These are phyloP conservation scores for Protea cynaroides DNA, from an alignment of 164 flowering plant genomes.

Conservation along the genomic window DNA sequence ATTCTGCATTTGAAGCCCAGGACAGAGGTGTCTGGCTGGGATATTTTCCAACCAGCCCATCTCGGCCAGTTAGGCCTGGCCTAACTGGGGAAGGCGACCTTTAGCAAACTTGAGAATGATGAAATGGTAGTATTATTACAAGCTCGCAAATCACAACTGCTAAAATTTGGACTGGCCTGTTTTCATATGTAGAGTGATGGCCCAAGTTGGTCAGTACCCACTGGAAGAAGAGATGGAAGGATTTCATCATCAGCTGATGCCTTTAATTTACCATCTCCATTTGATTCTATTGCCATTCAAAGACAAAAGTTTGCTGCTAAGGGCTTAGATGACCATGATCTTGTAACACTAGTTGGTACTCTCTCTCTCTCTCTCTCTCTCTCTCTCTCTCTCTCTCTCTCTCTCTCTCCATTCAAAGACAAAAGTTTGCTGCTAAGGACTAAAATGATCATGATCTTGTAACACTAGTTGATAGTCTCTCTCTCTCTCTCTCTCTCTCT, in stretches of 20 bases:
- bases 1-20: too few relatives aligned
- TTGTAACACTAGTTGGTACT: conserved; percentile 69
- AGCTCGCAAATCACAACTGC: too few relatives aligned
- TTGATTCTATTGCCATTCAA: conserved; percentile 48
- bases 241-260: conserved; percentile 49
- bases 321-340: conserved; percentile 63
- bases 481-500: conserved; percentile 3
- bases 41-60: too few relatives aligned
- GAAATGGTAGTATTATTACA: too few relatives aligned
- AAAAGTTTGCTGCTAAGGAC: conserved; percentile 65
- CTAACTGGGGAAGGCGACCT: too few relatives aligned
- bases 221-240: conserved; percentile 69
- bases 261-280: conserved; percentile 50
- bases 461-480: conserved; percentile 59
- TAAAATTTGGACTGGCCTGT: neutral
- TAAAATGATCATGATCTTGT: conserved; percentile 65
- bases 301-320: conserved; percentile 60
- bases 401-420: conserved; percentile 43
- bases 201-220: conserved; percentile 66
- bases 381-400: neutral
- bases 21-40: too few relatives aligned
- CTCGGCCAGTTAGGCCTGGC: too few relatives aligned
- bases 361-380: conserved; percentile 3
- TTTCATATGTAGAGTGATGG: conserved; percentile 45
- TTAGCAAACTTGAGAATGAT: too few relatives aligned